Evolutionary conservation across 2,329 filamentous ascomycete genomes (phyloP), one percentile per base, ranked within the genome.

Genomic region (Xylaria polymorpha): DNA sequence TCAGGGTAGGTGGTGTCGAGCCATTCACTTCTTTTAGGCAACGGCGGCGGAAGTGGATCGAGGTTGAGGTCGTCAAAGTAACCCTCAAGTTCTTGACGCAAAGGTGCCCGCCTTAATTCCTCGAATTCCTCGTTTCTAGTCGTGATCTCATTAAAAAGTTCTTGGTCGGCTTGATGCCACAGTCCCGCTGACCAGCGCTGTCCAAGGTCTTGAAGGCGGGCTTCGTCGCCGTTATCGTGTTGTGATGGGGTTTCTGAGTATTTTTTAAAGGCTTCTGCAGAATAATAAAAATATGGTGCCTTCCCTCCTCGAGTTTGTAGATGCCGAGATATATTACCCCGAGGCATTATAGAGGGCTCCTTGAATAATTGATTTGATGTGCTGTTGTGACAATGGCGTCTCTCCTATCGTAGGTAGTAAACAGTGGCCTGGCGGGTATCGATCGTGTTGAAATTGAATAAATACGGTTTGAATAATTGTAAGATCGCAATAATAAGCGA

Each of bases 101-200:
- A 35, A 7, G 56, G 56, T 35, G 37, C 7, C 15, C 56, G 41
- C 12, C 39, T 35, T 18, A 32, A 4, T 29, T 46, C 56, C 20
- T 59, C 39, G 41, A 39, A 18, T 25, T 57, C 37, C 20, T 55
- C 35, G 4, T 55, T 55, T 14, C 32, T 55, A 32, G 50, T n/a
- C n/a, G 25, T 32, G 5, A 35, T n/a, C 20, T 50, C 20, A n/a
- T 50, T 51, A 25, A 51, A 20, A 32, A 29, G 22, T 32, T 51
- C 22, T 37, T 20, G 29, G 4, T 55, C 29, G 4, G 51, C 32
- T 55, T 55, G 29, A n/a, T 8, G 14, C 15, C 29, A 37, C 29
- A 55, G 18, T 44, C 41, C 41, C 41, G 41, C 6, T n/a, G 32
- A 55, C 29, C 29, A 37, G 51, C 51, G 48, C 25, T 15, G 48